Conservation (phyloP, 805 yeast genomes). For the Kuraishia capsulata region DNA sequence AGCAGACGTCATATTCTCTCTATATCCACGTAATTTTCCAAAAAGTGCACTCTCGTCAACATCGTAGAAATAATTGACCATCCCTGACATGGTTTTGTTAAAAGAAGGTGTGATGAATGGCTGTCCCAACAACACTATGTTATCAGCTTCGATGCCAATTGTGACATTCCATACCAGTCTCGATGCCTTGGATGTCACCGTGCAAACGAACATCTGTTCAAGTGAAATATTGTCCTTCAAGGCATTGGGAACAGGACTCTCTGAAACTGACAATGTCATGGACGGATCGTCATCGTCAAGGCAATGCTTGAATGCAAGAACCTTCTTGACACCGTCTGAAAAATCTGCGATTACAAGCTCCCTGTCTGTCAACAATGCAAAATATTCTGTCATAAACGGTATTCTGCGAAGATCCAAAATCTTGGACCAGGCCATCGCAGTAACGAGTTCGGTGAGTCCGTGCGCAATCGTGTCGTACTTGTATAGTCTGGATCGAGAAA, state of each 20-base stretch:
- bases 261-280: slow-evolving; percentile 20
- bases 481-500: slow-evolving; percentile 35
- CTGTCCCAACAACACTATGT: slow-evolving; percentile 9
- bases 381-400: slow-evolving; percentile 19
- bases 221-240: neutral
- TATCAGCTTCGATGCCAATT: slow-evolving; percentile 16
- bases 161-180: slow-evolving; percentile 20
- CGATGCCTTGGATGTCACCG: slow-evolving; percentile 18
- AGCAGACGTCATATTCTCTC: too few relatives aligned
- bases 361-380: slow-evolving; percentile 54
- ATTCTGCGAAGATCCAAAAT: slow-evolving; percentile 33
- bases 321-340: slow-evolving; percentile 27
- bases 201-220: slow-evolving; percentile 12
- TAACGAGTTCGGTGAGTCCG: slow-evolving; percentile 26
- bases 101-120: slow-evolving; percentile 1
- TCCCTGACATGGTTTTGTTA: too few relatives aligned
- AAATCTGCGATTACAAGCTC: slow-evolving; percentile 43
- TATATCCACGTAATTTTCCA: too few relatives aligned
- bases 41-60: too few relatives aligned
- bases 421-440: slow-evolving; percentile 46
- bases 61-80: too few relatives aligned
- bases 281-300: slow-evolving; percentile 48
- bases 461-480: slow-evolving; percentile 19
- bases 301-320: slow-evolving; percentile 69
- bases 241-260: neutral